A percentile compares a stretch with the other conserved stretches of the same genome.
phyloP scores from a whole-genome alignment of 2,329 filamentous ascomycete genomes.

The Scortechinia acanthostroma region DNA sequence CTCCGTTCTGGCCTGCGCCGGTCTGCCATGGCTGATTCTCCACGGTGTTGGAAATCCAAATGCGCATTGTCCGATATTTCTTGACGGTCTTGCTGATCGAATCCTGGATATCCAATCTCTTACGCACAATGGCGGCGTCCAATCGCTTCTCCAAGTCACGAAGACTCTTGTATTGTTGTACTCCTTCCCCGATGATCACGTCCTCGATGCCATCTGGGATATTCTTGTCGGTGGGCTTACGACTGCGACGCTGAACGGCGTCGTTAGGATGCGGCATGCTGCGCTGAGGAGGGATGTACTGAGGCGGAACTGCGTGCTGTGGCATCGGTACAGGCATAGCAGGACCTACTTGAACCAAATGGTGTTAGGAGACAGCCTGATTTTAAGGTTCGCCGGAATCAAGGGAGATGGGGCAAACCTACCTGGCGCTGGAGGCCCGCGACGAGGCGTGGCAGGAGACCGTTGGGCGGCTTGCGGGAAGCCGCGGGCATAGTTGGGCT shows the following conservation, averaged over 20 bases:
- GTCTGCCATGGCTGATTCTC: constrained; percentile 92
- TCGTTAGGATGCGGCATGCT: constrained; percentile 47
- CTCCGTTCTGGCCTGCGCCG: constrained; percentile 56
- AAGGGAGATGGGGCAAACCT: constrained; percentile 11
- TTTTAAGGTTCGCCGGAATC: constrained; percentile 4
- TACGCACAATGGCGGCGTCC: constrained; percentile 89
- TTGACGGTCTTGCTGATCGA: constrained; percentile 69
- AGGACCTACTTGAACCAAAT: constrained; percentile 6
- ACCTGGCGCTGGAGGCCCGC: constrained; percentile 25
- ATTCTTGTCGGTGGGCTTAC: constrained; percentile 90
- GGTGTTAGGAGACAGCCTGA: constrained; percentile 4
- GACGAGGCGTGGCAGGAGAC: constrained; percentile 29
- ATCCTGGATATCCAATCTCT: constrained; percentile 84
- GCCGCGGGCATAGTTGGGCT: constrained; percentile 28
- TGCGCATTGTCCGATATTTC: constrained; percentile 58
- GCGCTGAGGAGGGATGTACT: constrained; percentile 37
- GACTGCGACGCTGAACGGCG: constrained; percentile 71
- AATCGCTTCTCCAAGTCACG: constrained; percentile 80
- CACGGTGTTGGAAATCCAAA: constrained; percentile 92
- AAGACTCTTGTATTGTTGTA: constrained; percentile 73
- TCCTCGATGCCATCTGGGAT: constrained; percentile 85
- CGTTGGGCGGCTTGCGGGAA: constrained; percentile 26
- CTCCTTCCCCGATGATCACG: constrained; percentile 71
- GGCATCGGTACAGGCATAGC: constrained; percentile 6
- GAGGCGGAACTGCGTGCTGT: constrained; percentile 20